Conservation (phyloP, 768 basidiomycete genomes). For the Trametes meyenii region DNA sequence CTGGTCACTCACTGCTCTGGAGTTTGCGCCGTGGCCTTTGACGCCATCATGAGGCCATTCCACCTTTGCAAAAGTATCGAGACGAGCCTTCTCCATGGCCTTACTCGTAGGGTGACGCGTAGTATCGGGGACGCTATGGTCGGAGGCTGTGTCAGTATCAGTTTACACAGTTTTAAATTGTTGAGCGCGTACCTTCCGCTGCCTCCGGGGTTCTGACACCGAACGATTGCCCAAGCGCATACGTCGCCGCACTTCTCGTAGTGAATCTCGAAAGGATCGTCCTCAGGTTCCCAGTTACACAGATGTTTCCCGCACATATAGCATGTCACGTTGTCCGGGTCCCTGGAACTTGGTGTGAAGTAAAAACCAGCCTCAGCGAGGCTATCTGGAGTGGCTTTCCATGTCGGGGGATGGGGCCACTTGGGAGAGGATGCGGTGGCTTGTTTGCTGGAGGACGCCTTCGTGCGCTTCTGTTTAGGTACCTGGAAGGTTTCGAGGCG, state of each 20-base stretch:
- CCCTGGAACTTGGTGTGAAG: conserved; percentile 68
- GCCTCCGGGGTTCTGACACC: conserved; percentile 63
- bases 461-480: conserved; percentile 60
- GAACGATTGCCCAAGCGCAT: conserved; percentile 84
- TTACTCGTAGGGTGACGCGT: conserved; percentile 67
- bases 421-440: conserved; percentile 54
- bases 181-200: conserved; percentile 53
- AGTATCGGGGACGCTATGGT: conserved; percentile 61
- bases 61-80: conserved; percentile 62
- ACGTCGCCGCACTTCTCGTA: conserved; percentile 60
- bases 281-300: conserved; percentile 80
- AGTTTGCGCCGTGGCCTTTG: conserved; percentile 67
- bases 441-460: conserved; percentile 48
- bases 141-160: conserved; percentile 31
- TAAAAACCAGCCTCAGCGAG: conserved; percentile 93
- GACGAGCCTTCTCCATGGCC: conserved; percentile 70
- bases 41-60: conserved; percentile 72
- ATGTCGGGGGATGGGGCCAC: conserved; percentile 77
- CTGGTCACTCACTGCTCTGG: conserved; percentile 55
- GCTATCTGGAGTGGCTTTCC: conserved; percentile 68
- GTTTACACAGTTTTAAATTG: background rate
- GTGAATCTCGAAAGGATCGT: conserved; percentile 89
- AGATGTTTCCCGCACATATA: conserved; percentile 84
- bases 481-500: conserved; percentile 68
- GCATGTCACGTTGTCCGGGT: conserved; percentile 78